A percentile compares a stretch with the other conserved stretches of the same genome.
These are phyloP conservation scores for Cytospora mali DNA, from an alignment of 2,329 filamentous ascomycete species.

Conservation along the genomic window DNA sequence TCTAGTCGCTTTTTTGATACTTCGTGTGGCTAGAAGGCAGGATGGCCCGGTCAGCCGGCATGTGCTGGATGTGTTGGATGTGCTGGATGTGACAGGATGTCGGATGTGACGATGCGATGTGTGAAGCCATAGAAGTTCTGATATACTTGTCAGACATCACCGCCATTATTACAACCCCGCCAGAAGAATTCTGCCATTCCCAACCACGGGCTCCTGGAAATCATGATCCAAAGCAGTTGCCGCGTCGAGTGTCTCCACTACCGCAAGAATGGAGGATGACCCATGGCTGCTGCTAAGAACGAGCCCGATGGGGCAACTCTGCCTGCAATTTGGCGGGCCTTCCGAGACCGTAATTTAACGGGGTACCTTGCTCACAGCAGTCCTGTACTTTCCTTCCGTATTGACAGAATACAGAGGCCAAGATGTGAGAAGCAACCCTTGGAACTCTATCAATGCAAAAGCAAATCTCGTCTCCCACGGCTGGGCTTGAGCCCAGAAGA, in stretches of 20 bases:
- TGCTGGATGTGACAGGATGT: not conserved
- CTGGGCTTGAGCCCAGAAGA: too few species aligned
- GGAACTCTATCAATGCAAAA: not conserved
- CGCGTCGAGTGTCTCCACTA: conserved; percentile 20
- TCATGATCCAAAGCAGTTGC: conserved; percentile 19
- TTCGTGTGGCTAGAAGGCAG: not conserved
- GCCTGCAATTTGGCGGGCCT: conserved; percentile 29
- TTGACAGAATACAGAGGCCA: not conserved
- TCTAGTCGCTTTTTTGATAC: not conserved
- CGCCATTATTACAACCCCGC: conserved; percentile 21
- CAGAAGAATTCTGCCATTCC: conserved; percentile 20
- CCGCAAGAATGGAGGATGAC: conserved; percentile 17
- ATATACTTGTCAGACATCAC: conserved; percentile 14
- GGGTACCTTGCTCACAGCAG: conserved; percentile 11
- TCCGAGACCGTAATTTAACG: conserved; percentile 25
- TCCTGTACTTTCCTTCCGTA: not conserved
- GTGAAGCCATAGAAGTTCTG: not conserved
- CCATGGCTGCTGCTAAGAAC: conserved; percentile 26
- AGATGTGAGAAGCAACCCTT: not conserved
- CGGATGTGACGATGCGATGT: not conserved
- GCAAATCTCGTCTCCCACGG: not conserved
- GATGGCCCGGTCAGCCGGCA: not conserved
- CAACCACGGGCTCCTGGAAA: conserved; percentile 13
- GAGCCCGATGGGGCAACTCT: conserved; percentile 19
- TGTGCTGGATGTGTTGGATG: not conserved